Percentiles rank a stretch among this genome's conserved stretches.
These are phyloP conservation scores for Gaeumannomyces sp. DNA, from an alignment of 2,329 filamentous ascomycete genomes.

Conservation along the genomic window DNA sequence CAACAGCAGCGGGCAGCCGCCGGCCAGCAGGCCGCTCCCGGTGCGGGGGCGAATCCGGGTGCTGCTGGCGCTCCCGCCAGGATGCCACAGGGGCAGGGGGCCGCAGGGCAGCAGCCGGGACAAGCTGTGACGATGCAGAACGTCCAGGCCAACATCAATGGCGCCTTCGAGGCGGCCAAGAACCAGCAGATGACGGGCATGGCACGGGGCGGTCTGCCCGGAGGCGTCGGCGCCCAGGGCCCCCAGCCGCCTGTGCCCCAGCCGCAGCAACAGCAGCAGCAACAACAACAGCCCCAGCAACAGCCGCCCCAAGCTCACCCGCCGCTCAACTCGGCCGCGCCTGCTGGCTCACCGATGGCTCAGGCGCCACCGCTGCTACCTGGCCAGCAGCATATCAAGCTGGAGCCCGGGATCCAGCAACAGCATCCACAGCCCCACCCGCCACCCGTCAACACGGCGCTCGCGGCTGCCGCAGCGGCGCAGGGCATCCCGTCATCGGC, in stretches of 20 bases:
- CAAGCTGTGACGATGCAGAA: conserved; percentile 22
- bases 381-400: conserved; percentile 28
- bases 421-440: conserved; percentile 26
- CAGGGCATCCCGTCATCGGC: conserved; percentile 31
- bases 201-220: conserved; percentile 17
- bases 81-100: conserved; percentile 7
- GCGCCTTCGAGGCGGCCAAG: conserved; percentile 40
- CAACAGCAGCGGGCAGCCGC: conserved; percentile 19
- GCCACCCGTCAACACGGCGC: conserved; percentile 42
- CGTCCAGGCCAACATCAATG: conserved; percentile 33
- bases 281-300: conserved; percentile 14
- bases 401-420: conserved; percentile 28
- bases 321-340: conserved; percentile 10
- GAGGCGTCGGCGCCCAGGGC: conserved; percentile 13
- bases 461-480: conserved; percentile 31
- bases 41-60: neutral
- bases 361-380: conserved; percentile 19
- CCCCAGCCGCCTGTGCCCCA: conserved; percentile 2
- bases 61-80: conserved; percentile 10
- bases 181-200: conserved; percentile 31
- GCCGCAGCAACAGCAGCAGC: conserved; percentile 19
- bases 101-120: conserved; percentile 11
- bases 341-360: conserved; percentile 17
- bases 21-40: conserved; percentile 12
- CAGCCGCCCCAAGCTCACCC: conserved; percentile 22